phyloP scores from a whole-genome alignment of 768 basidiomycete species.

The Hygrocybe coccinea region DNA sequence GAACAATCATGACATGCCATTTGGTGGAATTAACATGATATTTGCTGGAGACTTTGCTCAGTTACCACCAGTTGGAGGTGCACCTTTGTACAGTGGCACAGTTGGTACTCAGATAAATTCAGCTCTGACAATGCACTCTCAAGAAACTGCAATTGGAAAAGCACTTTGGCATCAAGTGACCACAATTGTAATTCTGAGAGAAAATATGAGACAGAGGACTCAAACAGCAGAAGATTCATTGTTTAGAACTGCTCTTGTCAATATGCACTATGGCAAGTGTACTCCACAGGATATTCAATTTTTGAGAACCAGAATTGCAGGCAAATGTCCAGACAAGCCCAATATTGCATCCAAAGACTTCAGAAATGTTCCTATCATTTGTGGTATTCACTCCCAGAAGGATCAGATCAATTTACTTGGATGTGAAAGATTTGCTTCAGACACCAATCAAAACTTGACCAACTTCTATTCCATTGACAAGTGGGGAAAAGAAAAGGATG shows the following conservation, averaged over 20 bases:
- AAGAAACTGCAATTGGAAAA: slow-evolving; percentile 14
- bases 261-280: slow-evolving; percentile 24
- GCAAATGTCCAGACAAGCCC: not conserved
- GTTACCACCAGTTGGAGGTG: slow-evolving; percentile 29
- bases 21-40: slow-evolving; percentile 34
- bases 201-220: slow-evolving; percentile 20
- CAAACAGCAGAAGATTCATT: slow-evolving; percentile 12
- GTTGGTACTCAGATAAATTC: not conserved
- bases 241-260: slow-evolving; percentile 18
- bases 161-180: not conserved
- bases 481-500: not conserved
- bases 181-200: too few relatives aligned
- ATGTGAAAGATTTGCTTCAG: slow-evolving; percentile 19
- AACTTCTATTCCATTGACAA: slow-evolving; percentile 12
- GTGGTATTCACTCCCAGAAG: slow-evolving; percentile 17
- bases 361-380: slow-evolving; percentile 23
- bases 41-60: slow-evolving; percentile 46
- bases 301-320: slow-evolving; percentile 13
- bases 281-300: slow-evolving; percentile 21
- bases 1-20: slow-evolving; percentile 18
- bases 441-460: slow-evolving; percentile 11
- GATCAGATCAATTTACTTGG: slow-evolving; percentile 23
- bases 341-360: slow-evolving; percentile 13
- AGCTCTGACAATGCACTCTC: slow-evolving; percentile 3
- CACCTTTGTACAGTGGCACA: slow-evolving; percentile 1